Evolutionary conservation across 345 rosid species (phyloP).

Genomic region (Hibiscus trionum): DNA sequence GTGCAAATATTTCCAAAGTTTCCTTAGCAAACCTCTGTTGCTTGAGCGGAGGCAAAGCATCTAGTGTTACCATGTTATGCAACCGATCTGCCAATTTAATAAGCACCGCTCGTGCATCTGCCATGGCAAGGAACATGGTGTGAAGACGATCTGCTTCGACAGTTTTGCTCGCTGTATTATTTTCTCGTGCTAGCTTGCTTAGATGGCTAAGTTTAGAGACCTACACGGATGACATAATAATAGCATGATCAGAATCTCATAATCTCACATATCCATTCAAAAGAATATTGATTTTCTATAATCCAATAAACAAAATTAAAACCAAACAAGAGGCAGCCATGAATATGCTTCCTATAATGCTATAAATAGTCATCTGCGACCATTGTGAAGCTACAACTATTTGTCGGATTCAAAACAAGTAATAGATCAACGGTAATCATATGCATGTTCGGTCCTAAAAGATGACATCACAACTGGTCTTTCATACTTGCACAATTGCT

Average conservation of each 20-base stretch:
- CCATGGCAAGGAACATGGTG: conserved; percentile 95
- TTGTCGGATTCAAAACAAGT: not conserved
- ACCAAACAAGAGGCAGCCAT: not conserved
- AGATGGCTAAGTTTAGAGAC: conserved; percentile 92
- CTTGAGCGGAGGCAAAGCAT: conserved; percentile 64
- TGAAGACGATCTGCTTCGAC: conserved; percentile 92
- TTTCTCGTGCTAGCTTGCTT: conserved; percentile 94
- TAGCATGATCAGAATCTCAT: conserved; percentile 3
- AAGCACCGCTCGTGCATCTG: conserved; percentile 96
- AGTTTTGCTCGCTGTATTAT: conserved; percentile 72
- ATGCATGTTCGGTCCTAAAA: not conserved
- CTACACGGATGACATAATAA: conserved; percentile 25
- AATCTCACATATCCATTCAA: not conserved
- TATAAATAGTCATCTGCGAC: not conserved
- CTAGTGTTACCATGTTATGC: conserved; percentile 90
- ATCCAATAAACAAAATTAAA: not conserved
- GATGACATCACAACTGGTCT: not conserved
- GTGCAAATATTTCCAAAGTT: conserved; percentile 83
- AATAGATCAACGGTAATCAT: not conserved
- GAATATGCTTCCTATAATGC: not conserved
- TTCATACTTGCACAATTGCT: not conserved
- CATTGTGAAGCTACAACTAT: not conserved
- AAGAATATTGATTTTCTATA: not conserved
- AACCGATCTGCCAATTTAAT: conserved; percentile 93
- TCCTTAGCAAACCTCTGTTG: conserved; percentile 94